Evolutionary conservation across 2,329 filamentous ascomycete genomes (phyloP).

Genomic region (Colletotrichum acutatum): DNA sequence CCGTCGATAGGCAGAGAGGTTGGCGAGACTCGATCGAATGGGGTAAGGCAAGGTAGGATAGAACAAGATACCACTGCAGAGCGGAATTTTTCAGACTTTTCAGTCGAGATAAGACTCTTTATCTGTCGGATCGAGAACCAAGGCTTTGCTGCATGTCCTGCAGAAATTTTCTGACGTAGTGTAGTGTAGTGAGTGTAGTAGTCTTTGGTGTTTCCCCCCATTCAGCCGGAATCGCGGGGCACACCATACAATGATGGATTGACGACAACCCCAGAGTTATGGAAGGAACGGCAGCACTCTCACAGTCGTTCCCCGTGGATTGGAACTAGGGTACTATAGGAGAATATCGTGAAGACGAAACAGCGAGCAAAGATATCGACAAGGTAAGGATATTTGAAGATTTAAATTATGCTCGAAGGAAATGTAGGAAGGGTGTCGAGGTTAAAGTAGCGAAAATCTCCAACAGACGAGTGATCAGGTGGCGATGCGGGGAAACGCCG

Average conservation of each 20-base stretch:
- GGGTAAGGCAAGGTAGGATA: background rate
- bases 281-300: background rate
- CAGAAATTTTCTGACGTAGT: background rate
- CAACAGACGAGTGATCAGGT: slow-evolving; percentile 5
- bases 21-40: background rate
- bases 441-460: background rate
- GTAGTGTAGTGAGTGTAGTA: too few relatives aligned
- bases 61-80: background rate
- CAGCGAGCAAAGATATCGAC: background rate
- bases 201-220: background rate
- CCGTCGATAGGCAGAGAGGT: background rate
- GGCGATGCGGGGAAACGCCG: slow-evolving; percentile 12
- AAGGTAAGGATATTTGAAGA: background rate
- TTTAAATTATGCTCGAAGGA: background rate
- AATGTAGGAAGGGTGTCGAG: background rate
- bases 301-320: background rate
- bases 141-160: background rate
- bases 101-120: background rate
- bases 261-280: background rate
- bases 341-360: background rate
- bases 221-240: background rate
- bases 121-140: background rate
- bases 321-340: background rate
- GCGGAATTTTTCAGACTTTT: background rate
- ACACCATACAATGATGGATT: background rate